A percentile compares a stretch with the other conserved stretches of the same genome.
phyloP scores from a whole-genome alignment of 345 rosid species.

The Hibiscus syriacus region DNA sequence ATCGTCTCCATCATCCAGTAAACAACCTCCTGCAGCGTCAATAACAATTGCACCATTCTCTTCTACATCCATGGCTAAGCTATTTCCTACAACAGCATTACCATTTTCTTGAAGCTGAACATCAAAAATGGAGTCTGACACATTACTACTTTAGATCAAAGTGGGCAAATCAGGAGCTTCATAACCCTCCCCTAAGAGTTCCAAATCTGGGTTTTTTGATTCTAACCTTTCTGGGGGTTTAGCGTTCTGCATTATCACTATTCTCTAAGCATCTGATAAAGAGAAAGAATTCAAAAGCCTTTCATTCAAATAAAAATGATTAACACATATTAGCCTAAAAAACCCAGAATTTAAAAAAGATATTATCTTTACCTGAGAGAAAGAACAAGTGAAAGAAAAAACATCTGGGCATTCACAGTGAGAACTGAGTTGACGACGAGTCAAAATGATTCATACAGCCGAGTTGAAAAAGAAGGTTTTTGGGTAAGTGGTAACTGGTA shows the following conservation, averaged over 20 bases:
- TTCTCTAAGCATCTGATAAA: conserved; percentile 21
- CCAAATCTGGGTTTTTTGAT: conserved; percentile 26
- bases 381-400: neutral
- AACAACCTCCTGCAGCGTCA: conserved; percentile 11
- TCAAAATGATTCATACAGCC: neutral
- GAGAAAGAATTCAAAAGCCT: neutral
- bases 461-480: neutral
- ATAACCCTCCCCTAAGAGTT: conserved; percentile 37
- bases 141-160: conserved; percentile 18
- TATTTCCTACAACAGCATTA: conserved; percentile 13
- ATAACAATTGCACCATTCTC: conserved; percentile 12
- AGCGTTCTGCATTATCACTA: conserved; percentile 27
- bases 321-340: neutral
- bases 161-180: conserved; percentile 11
- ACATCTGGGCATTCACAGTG: conserved; percentile 2
- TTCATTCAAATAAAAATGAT: conserved; percentile 4
- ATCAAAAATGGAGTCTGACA: conserved; percentile 11
- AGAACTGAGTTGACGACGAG: neutral
- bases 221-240: conserved; percentile 38
- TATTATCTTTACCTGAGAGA: neutral
- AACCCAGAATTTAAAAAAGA: neutral
- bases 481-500: neutral
- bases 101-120: conserved; percentile 14
- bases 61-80: neutral
- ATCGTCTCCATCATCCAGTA: conserved; percentile 13